Percentiles rank a stretch among this genome's conserved stretches.
These are phyloP conservation scores for Miscanthus lutarioriparius DNA, from an alignment of 176 grass and related monocot species.

Conservation along the genomic window DNA sequence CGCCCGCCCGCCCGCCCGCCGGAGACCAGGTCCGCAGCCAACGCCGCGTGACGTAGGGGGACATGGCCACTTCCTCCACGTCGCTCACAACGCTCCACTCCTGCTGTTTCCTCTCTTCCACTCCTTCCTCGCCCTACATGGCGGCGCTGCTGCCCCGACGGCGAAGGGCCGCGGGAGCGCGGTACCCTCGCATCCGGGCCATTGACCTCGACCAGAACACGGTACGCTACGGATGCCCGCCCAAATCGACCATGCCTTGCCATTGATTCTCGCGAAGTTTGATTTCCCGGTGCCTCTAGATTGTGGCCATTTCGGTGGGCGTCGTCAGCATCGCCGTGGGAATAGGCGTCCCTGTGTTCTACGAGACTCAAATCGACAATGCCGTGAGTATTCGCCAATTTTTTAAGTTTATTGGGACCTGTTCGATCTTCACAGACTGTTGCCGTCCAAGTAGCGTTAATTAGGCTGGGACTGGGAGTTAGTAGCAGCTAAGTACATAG, in stretches of 20 bases:
- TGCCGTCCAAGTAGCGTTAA: neutral
- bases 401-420: neutral
- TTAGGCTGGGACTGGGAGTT: neutral
- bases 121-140: constrained; percentile 29
- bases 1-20: neutral
- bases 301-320: constrained; percentile 85
- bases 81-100: constrained; percentile 46
- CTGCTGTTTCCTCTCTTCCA: constrained; percentile 44
- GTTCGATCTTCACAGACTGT: neutral
- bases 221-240: neutral
- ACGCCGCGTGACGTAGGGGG: constrained; percentile 27
- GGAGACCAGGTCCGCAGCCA: neutral
- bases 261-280: neutral
- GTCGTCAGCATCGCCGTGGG: constrained; percentile 83
- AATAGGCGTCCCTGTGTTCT: constrained; percentile 91
- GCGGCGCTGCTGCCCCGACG: constrained; percentile 18
- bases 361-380: constrained; percentile 90
- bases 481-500: neutral
- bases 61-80: constrained; percentile 57
- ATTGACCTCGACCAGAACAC: constrained; percentile 93
- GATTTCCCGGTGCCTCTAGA: constrained; percentile 34
- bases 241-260: neutral
- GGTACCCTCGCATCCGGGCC: constrained; percentile 67
- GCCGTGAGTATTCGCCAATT: constrained; percentile 44
- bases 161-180: constrained; percentile 7